Conservation (phyloP, 139 green algal species). For the Micractinium sp. region DNA sequence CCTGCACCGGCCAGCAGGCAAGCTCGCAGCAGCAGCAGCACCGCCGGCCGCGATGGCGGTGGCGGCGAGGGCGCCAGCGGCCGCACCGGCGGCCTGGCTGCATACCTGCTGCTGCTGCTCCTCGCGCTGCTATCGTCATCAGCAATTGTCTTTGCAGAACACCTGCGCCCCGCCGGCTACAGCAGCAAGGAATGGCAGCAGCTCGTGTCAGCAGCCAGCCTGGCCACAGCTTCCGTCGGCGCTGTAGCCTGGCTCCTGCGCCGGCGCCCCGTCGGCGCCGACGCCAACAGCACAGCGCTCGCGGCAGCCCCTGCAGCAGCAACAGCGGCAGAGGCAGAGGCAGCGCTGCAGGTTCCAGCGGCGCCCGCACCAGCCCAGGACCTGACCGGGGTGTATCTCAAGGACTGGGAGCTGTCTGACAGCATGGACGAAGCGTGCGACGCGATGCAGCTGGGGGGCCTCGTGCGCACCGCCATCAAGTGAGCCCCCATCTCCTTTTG, state of each 20-base stretch:
- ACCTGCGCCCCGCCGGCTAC: not conserved
- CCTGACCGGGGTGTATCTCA: constrained; percentile 26
- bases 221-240: not conserved
- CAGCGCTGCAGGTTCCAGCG: not conserved
- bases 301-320: not conserved
- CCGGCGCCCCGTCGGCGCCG: not conserved
- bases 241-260: not conserved
- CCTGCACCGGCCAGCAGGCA: too few relatives aligned
- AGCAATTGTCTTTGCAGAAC: not conserved
- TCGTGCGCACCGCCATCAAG: constrained; percentile 39
- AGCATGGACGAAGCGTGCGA: constrained; percentile 40
- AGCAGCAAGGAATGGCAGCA: not conserved
- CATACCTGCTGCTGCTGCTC: not conserved
- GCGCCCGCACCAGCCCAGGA: not conserved
- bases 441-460: constrained; percentile 21
- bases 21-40: too few relatives aligned
- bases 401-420: constrained; percentile 29
- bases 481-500: not conserved
- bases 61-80: too few relatives aligned
- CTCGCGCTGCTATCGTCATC: not conserved
- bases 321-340: not conserved
- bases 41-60: too few relatives aligned
- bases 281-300: too few relatives aligned
- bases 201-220: not conserved
- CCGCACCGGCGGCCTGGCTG: not conserved